Conservation (phyloP, 352 stramenopile species). For the Phytophthora citrophthora region DNA sequence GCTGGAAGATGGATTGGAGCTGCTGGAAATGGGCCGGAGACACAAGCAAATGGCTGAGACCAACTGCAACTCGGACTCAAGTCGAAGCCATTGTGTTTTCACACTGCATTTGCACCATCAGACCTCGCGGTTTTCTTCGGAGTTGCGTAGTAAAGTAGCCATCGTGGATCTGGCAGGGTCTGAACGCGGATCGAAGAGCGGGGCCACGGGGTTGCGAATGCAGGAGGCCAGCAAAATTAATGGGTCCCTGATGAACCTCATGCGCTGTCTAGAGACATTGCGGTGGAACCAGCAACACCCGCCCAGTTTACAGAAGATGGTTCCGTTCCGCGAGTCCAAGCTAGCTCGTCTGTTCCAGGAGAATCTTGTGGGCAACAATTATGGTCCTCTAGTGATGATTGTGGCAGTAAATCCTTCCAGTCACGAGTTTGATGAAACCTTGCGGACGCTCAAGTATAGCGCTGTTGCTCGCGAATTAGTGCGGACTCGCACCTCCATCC, state of each 20-base stretch:
- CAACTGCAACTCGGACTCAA: slow-evolving; percentile 90
- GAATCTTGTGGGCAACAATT: slow-evolving; percentile 87
- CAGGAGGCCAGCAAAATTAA: slow-evolving; percentile 99
- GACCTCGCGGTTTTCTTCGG: slow-evolving; percentile 16
- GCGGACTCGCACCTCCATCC: slow-evolving; percentile 50
- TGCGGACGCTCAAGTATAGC: slow-evolving; percentile 96
- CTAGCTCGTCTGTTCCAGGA: slow-evolving; percentile 96
- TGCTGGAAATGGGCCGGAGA: slow-evolving; percentile 69
- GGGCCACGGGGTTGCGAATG: slow-evolving; percentile 88
- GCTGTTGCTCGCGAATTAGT: slow-evolving; percentile 92
- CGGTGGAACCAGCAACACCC: slow-evolving; percentile 91
- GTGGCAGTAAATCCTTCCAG: slow-evolving; percentile 95
- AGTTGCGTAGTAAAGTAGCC: slow-evolving; percentile 71
- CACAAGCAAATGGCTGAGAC: slow-evolving; percentile 89
- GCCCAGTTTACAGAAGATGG: slow-evolving; percentile 80
- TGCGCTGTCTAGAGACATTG: slow-evolving; percentile 96
- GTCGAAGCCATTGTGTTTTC: slow-evolving; percentile 92
- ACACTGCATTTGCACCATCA: slow-evolving; percentile 79
- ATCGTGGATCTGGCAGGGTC: slow-evolving; percentile 96
- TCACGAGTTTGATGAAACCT: slow-evolving; percentile 96
- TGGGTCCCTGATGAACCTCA: slow-evolving; percentile 97
- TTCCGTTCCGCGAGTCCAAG: slow-evolving; percentile 98
- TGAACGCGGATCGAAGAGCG: slow-evolving; percentile 77
- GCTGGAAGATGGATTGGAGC: slow-evolving; percentile 70
- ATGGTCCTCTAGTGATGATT: slow-evolving; percentile 95